phyloP scores from a whole-genome alignment of 2,329 filamentous ascomycete genomes.

The Pyrenophora tritici-repentis region DNA sequence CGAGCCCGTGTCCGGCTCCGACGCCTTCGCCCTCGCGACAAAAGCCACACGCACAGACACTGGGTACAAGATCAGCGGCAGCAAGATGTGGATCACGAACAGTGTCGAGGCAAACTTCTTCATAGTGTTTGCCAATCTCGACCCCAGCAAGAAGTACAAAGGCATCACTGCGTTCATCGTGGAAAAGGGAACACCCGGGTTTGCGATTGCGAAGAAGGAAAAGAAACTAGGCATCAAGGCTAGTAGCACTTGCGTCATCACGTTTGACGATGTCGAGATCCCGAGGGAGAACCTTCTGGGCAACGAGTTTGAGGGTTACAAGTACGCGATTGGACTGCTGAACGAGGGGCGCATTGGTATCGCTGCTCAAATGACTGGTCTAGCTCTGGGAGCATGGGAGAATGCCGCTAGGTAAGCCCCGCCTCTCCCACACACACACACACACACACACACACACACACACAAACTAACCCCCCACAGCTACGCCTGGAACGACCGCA shows the following conservation, averaged over 20 bases:
- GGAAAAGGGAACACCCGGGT: constrained; percentile 86
- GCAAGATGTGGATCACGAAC: constrained; percentile 99
- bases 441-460: too few species aligned
- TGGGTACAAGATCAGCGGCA: constrained; percentile 85
- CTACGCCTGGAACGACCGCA: constrained; percentile 98
- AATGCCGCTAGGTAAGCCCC: constrained; percentile 85
- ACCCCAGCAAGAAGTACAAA: constrained; percentile 91
- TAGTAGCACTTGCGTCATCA: constrained; percentile 94
- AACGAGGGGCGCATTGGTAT: constrained; percentile 99
- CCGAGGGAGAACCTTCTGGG: constrained; percentile 88
- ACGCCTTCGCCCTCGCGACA: constrained; percentile 93
- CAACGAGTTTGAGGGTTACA: constrained; percentile 90
- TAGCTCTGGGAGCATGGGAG: constrained; percentile 92
- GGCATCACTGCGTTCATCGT: constrained; percentile 96
- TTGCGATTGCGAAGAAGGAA: constrained; percentile 98
- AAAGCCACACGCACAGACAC: constrained; percentile 81
- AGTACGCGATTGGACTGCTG: constrained; percentile 90
- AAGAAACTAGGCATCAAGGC: constrained; percentile 98
- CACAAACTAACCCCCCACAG: constrained; percentile 42
- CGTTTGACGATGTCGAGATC: constrained; percentile 93
- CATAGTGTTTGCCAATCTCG: constrained; percentile 96
- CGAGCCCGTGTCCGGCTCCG: constrained; percentile 89
- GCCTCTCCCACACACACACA: not conserved
- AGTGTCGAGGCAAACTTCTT: constrained; percentile 91
- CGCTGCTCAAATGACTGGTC: constrained; percentile 96